Percentiles rank a stretch among this genome's conserved stretches.
Conservation (phyloP, 1,284 basidiomycete genomes). For the Fomes fomentarius region DNA sequence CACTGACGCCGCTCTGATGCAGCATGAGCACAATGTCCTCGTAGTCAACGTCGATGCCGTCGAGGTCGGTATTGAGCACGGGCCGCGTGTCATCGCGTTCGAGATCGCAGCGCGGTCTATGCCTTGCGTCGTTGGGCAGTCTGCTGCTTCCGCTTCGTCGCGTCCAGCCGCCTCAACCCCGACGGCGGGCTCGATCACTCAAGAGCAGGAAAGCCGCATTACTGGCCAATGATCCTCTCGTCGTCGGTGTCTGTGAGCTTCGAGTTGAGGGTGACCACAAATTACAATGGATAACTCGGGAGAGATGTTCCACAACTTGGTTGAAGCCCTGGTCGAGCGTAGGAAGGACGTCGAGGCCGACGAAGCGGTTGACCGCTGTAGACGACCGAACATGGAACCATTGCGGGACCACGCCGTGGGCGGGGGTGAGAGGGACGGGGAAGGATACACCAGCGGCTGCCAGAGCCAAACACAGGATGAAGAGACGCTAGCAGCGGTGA, state of each 20-base stretch:
- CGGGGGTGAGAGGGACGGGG: background rate
- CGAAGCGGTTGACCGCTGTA: slow-evolving; percentile 1
- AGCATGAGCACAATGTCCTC: slow-evolving; percentile 53
- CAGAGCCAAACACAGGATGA: slow-evolving; percentile 1
- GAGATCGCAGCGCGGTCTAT: slow-evolving; percentile 44
- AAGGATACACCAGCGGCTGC: background rate
- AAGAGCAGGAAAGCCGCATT: slow-evolving; percentile 18
- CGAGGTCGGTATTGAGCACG: slow-evolving; percentile 33
- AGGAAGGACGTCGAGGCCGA: slow-evolving; percentile 9
- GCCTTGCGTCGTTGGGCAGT: slow-evolving; percentile 48
- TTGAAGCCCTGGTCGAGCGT: slow-evolving; percentile 19
- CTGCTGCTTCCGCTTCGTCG: slow-evolving; percentile 35
- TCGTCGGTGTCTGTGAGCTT: too few species aligned
- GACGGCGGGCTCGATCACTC: slow-evolving; percentile 10
- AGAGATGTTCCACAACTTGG: slow-evolving; percentile 10
- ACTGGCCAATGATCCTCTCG: too few species aligned
- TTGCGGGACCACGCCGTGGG: background rate
- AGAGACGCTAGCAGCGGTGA: slow-evolving; percentile 5
- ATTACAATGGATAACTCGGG: background rate
- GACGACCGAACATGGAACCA: slow-evolving; percentile 5
- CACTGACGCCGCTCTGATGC: slow-evolving; percentile 37
- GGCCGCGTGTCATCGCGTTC: slow-evolving; percentile 48
- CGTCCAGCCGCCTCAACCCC: slow-evolving; percentile 6
- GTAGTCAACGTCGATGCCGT: slow-evolving; percentile 62
- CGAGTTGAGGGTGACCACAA: background rate